Evolutionary conservation across 768 basidiomycete species (phyloP), one percentile per base, ranked within the genome.

Genomic region (Leucosporidium scottii): DNA sequence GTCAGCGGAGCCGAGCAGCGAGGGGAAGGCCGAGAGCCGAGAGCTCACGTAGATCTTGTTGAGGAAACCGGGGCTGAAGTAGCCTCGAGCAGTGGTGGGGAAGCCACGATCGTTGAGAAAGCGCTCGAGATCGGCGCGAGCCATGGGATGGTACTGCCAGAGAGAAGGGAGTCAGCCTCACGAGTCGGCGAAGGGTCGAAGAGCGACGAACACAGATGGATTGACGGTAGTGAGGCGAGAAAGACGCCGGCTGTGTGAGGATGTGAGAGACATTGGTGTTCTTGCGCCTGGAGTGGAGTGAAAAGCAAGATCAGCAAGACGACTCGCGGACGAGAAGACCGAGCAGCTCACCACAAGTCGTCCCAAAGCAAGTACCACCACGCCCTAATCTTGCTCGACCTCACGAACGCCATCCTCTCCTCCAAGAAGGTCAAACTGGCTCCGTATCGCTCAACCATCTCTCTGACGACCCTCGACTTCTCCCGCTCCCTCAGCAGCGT

Each of bases 301-400:
- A 50, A n/a, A 10, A 21, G 59, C 12, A 47, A 18, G 13, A 9
- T 21, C 1, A 62, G n/a, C 49, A 15, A 13, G 3, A 39, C 21
- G 3, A 12, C 13, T 17, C 15, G 20, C 17, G 15, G 10, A 62
- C 28, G 20, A 59, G 36, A 9, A 3, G 28, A 21, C 8, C n/a
- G 7, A 34, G 39, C 27, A 23, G 55, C 28, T 21, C 34, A 17
- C 75, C 83, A 72, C 59, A 88, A 25, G 44, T 72, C 74, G 59
- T 74, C 88, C 86, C 87, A 90, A 71, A 88, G 85, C 18, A 89
- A 80, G 72, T 86, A 89, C 89, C 89, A 91, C 86, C 87, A 89
- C 4, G 84, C 83, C 5, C 82, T 78, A 1, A 84, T 76, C 70
- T 82, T 80, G 2, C 83, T 82, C 13, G 73, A 71, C 1, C 84